Evolutionary conservation across 192 early-diverging fungal species (phyloP).

Genomic region (Lobulomyces angularis): DNA sequence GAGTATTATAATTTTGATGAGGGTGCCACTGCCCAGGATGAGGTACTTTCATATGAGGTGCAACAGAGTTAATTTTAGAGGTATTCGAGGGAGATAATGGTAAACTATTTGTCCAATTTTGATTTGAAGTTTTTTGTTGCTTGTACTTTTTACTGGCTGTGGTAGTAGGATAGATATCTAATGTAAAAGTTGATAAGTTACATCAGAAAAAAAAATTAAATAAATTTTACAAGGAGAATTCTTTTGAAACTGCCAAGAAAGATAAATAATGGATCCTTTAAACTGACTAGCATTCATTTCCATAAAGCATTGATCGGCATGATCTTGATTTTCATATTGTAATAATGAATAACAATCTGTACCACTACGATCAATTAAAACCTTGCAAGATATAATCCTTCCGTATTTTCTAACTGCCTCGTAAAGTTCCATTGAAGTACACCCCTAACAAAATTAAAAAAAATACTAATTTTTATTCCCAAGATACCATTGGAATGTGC

Average conservation of each 20-base stretch:
- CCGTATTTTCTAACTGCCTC: slow-evolving; percentile 23
- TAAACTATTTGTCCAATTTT: too few relatives aligned
- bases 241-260: slow-evolving; percentile 34
- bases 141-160: background rate
- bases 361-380: slow-evolving; percentile 35
- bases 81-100: too few relatives aligned
- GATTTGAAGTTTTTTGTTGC: too few relatives aligned
- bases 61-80: too few relatives aligned
- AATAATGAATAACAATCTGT: slow-evolving; percentile 28
- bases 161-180: slow-evolving; percentile 21
- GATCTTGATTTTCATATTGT: slow-evolving; percentile 38
- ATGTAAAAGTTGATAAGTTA: too few relatives aligned
- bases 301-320: slow-evolving; percentile 26
- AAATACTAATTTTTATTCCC: too few relatives aligned
- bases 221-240: slow-evolving; percentile 34
- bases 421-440: slow-evolving; percentile 29
- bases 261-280: slow-evolving; percentile 21
- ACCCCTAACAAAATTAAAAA: too few relatives aligned
- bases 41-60: too few relatives aligned
- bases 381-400: slow-evolving; percentile 38
- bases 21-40: too few relatives aligned
- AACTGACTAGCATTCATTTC: slow-evolving; percentile 27
- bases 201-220: too few relatives aligned
- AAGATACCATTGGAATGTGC: slow-evolving; percentile 30
- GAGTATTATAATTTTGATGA: too few relatives aligned